Evolutionary conservation across 1,284 basidiomycete genomes (phyloP).

Genomic region (Rhizopogon parksii): DNA sequence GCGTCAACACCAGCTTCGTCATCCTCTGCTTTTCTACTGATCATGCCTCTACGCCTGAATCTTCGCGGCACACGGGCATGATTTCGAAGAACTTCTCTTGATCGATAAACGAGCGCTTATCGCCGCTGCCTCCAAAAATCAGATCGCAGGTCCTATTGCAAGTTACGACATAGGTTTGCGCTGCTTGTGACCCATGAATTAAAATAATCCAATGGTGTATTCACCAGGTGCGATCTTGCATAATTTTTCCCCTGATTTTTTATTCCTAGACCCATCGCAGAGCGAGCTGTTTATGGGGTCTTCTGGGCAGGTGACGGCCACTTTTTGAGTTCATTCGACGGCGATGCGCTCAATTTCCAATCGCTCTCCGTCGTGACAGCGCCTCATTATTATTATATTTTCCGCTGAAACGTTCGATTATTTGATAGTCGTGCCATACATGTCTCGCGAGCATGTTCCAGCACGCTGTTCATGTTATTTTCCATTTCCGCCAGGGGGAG

Average conservation of each 20-base stretch:
- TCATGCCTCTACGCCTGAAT: conserved; percentile 22
- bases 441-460: neutral
- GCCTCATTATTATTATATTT: neutral
- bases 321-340: conserved; percentile 1
- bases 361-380: neutral
- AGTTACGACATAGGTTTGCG: neutral
- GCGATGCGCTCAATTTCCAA: conserved; percentile 2
- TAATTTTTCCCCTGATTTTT: neutral
- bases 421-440: conserved; percentile 2
- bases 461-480: neutral
- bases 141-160: neutral
- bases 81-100: conserved; percentile 13
- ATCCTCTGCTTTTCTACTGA: conserved; percentile 19
- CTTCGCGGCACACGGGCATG: conserved; percentile 6
- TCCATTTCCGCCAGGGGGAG: neutral
- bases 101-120: conserved; percentile 25
- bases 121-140: conserved; percentile 6
- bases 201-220: neutral
- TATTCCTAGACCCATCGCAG: neutral
- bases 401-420: neutral
- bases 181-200: neutral
- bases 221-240: neutral
- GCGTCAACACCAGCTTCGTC: conserved; percentile 7
- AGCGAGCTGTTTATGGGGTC: neutral
- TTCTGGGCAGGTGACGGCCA: neutral